These are phyloP conservation scores for Vitis labrusca DNA, from an alignment of 164 flowering plant species.

Conservation along the genomic window DNA sequence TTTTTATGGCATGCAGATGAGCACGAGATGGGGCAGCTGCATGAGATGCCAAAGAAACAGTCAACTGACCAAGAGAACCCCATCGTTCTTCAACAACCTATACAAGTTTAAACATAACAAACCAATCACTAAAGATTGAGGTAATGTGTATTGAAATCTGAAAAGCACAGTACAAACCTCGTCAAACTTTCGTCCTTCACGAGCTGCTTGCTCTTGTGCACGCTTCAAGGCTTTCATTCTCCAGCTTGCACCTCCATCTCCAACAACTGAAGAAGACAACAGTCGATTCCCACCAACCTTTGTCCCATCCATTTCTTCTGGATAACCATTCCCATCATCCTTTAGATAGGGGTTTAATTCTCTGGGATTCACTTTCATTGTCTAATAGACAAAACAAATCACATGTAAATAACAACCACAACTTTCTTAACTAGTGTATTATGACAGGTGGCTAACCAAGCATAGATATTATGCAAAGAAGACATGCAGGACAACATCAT, in stretches of 20 bases:
- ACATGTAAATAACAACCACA: neutral
- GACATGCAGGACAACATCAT: too few relatives aligned
- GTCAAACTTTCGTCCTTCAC: constrained; percentile 76
- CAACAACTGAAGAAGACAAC: constrained; percentile 63
- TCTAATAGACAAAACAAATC: constrained; percentile 27
- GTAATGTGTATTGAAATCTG: neutral
- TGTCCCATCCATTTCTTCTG: constrained; percentile 52
- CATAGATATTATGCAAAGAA: neutral
- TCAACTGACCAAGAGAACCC: constrained; percentile 81
- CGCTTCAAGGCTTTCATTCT: constrained; percentile 89
- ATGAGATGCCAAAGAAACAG: constrained; percentile 66
- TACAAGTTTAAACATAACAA: constrained; percentile 7
- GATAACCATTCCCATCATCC: constrained; percentile 80
- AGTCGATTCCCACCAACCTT: constrained; percentile 35
- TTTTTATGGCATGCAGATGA: constrained; percentile 83
- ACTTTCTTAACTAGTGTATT: neutral
- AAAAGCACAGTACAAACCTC: constrained; percentile 44
- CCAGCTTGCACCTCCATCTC: constrained; percentile 99
- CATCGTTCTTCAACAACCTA: constrained; percentile 93
- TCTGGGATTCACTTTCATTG: constrained; percentile 57
- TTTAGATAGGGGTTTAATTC: constrained; percentile 85
- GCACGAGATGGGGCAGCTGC: constrained; percentile 79
- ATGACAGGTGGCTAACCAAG: neutral
- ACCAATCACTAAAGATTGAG: neutral
- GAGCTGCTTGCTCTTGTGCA: constrained; percentile 91